A percentile compares a stretch with the other conserved stretches of the same genome.
These are phyloP conservation scores for Pseudonitzschia multistriata DNA, from an alignment of 108 stramenopile species.

Conservation along the genomic window DNA sequence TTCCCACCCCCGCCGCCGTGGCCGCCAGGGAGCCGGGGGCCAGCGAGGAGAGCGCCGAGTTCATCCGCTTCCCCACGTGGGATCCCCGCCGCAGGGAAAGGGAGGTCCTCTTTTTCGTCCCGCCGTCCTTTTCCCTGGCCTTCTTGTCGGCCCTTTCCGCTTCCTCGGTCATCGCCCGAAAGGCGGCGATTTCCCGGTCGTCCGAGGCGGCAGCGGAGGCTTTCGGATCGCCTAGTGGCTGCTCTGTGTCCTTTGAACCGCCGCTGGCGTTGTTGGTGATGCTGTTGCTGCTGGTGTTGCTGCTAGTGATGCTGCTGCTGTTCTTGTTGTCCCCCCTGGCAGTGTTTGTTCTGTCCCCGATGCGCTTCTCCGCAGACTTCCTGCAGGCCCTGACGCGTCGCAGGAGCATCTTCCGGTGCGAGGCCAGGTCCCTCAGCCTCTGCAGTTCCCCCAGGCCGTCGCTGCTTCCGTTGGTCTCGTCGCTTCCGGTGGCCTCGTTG, in stretches of 20 bases:
- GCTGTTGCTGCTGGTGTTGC: background rate
- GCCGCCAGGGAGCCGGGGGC: slow-evolving; percentile 28
- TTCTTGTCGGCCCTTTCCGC: slow-evolving; percentile 35
- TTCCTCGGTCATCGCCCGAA: slow-evolving; percentile 23
- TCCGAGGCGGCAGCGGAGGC: slow-evolving; percentile 8
- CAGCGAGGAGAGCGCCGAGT: slow-evolving; percentile 62
- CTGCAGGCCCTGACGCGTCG: slow-evolving; percentile 32
- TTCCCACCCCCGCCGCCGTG: too few relatives aligned
- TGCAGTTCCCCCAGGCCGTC: too few relatives aligned
- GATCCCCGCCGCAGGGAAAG: slow-evolving; percentile 61
- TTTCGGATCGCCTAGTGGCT: too few relatives aligned
- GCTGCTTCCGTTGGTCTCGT: too few relatives aligned
- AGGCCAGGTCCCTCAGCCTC: slow-evolving; percentile 25
- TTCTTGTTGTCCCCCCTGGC: background rate
- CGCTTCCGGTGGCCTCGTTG: slow-evolving; percentile 13
- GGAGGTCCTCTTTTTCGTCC: slow-evolving; percentile 34
- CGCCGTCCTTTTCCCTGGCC: slow-evolving; percentile 16
- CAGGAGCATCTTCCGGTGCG: slow-evolving; percentile 38
- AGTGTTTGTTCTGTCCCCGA: slow-evolving; percentile 15
- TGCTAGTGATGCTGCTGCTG: background rate
- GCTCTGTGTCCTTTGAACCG: background rate
- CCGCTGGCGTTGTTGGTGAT: background rate
- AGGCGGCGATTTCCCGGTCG: slow-evolving; percentile 39
- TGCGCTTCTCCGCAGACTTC: slow-evolving; percentile 32
- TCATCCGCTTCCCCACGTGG: slow-evolving; percentile 70